Evolutionary conservation across 768 basidiomycete species (phyloP).

Genomic region (Macrolepiota albuminosa): DNA sequence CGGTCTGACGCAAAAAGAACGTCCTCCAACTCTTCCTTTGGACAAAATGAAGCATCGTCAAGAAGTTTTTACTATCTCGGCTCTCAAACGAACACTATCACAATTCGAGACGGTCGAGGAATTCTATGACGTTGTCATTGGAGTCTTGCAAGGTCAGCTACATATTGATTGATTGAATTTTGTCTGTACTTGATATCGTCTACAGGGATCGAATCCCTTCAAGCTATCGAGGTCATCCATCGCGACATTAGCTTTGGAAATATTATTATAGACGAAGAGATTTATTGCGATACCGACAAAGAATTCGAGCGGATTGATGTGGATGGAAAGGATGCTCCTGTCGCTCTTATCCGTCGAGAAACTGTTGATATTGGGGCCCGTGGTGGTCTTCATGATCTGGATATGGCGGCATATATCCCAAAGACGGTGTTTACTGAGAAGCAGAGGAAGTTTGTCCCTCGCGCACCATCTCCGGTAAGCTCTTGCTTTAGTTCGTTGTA

Average conservation of each 20-base stretch:
- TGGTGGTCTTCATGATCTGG: background rate
- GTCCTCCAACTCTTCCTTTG: background rate
- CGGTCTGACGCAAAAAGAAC: background rate
- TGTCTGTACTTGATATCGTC: background rate
- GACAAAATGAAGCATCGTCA: background rate
- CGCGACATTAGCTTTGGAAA: background rate
- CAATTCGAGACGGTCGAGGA: background rate
- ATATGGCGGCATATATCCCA: background rate
- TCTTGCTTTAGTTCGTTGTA: background rate
- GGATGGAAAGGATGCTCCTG: too few species aligned
- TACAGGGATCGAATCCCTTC: background rate
- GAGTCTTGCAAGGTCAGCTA: background rate
- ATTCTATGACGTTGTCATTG: background rate
- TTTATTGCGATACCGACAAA: background rate
- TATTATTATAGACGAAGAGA: background rate
- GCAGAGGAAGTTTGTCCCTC: too few species aligned
- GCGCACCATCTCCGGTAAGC: background rate
- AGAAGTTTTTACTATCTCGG: background rate
- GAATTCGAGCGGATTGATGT: background rate
- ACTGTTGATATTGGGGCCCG: background rate
- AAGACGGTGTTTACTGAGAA: too few species aligned
- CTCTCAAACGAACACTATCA: background rate
- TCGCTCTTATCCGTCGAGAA: background rate
- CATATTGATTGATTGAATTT: background rate
- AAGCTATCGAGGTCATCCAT: background rate